Base-by-base conservation (phyloP, 371 early-diverging fungal genomes). In the Mucor piriformis region DNA sequence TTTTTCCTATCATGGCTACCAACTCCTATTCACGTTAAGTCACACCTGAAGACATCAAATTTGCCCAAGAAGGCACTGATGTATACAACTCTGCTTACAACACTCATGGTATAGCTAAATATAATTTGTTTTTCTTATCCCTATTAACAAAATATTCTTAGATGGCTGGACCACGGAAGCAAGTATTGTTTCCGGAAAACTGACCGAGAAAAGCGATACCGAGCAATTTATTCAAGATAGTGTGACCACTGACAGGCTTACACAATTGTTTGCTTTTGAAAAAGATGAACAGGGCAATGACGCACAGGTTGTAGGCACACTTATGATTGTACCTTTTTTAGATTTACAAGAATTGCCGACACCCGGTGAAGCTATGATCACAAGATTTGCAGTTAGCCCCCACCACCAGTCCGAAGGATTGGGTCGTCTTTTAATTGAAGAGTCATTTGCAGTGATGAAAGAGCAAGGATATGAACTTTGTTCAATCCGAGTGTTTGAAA, bases 321-420 rank as follows among this genome's bases (percentile, higher is more conserved):
- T 79, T 5, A 67, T 70, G 54, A 53, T 78, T 16, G 73, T 73
- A 44, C 56, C 62, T 12, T 38, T 47, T 12, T 59, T 52, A 3
- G 63, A 54, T 16, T 24, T 54, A 5, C 33, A 54, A 0, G 49
- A 53, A 25, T 50, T 29, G 34, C 53, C 52, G 34, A 60, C 61
- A 47, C 57, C 57, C 15, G 59, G 59, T 6, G 65, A 65, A 38
- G 71, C 73, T n/a, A 70, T 70, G 55, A 49, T 82, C 7, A 81
- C 82, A 4, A 63, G 82, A 23, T 77, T 84, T 42, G 69, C 81
- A 15, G 78, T 84, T 6, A 63, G 74, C 21, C 85, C 81, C 11
- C 7, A 60, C 0, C 67, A 70, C 23, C 83, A 84, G 62, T 82
- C 83, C 0, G 59, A 74, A 11, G 85, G 85, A 6, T 73, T 83